Evolutionary conservation across 345 rosid species (phyloP).

Genomic region (Salix exigua): DNA sequence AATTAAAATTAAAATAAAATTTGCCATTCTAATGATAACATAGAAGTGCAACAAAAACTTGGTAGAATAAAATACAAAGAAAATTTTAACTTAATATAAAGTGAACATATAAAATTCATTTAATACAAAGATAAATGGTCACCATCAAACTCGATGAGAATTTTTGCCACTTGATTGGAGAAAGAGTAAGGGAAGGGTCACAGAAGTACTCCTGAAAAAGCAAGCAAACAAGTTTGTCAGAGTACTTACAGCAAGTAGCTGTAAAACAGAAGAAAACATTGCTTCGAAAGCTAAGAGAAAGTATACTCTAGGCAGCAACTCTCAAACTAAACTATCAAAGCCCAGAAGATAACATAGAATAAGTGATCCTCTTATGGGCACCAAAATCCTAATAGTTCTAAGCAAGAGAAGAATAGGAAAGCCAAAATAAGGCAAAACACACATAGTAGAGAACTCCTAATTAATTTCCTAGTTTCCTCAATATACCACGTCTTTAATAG

Average conservation of each 20-base stretch:
- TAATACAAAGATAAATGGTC: constrained; percentile 13
- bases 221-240: background rate
- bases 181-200: constrained; percentile 68
- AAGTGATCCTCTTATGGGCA: background rate
- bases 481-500: background rate
- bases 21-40: background rate
- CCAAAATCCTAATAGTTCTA: background rate
- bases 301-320: too few relatives aligned
- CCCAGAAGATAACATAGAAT: background rate
- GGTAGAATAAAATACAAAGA: background rate
- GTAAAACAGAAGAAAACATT: background rate
- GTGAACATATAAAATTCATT: background rate
- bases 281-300: background rate
- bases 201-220: constrained; percentile 79
- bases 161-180: constrained; percentile 89
- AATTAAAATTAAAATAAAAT: constrained; percentile 7
- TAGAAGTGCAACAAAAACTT: background rate
- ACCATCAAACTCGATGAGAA: constrained; percentile 81
- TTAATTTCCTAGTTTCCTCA: background rate
- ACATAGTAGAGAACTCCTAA: background rate
- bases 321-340: background rate
- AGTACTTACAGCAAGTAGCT: background rate
- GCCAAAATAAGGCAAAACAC: background rate
- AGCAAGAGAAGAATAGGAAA: background rate
- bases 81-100: background rate